phyloP scores from a whole-genome alignment of 2,329 filamentous ascomycete species.

The Cordyceps fumosorosea region DNA sequence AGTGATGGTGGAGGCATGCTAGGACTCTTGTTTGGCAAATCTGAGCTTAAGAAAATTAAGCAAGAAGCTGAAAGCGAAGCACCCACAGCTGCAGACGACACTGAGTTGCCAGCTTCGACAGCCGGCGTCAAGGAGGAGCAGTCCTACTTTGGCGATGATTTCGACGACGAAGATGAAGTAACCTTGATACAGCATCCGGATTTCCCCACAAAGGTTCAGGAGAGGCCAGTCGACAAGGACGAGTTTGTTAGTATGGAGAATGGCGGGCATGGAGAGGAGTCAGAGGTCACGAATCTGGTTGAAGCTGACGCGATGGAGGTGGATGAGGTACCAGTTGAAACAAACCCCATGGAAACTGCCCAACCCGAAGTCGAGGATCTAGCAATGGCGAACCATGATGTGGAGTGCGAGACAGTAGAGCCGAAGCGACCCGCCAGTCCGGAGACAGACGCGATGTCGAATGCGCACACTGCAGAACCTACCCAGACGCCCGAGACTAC shows the following conservation, averaged over 20 bases:
- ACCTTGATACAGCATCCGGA: slow-evolving; percentile 27
- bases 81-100: neutral
- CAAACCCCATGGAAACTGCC: neutral
- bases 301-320: slow-evolving; percentile 35
- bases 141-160: neutral
- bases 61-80: slow-evolving; percentile 27
- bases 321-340: slow-evolving; percentile 21
- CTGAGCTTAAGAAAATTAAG: slow-evolving; percentile 48
- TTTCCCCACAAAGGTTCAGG: slow-evolving; percentile 10
- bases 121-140: slow-evolving; percentile 26
- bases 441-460: slow-evolving; percentile 38
- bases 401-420: slow-evolving; percentile 21
- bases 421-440: slow-evolving; percentile 27
- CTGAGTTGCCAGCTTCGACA: slow-evolving; percentile 8
- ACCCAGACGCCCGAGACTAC: slow-evolving; percentile 43
- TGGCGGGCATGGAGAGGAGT: neutral
- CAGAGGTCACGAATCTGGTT: slow-evolving; percentile 10
- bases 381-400: slow-evolving; percentile 7
- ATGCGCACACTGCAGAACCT: slow-evolving; percentile 35
- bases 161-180: slow-evolving; percentile 29
- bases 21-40: slow-evolving; percentile 53
- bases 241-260: neutral
- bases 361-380: slow-evolving; percentile 18
- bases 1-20: slow-evolving; percentile 45
- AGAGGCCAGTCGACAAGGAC: slow-evolving; percentile 16